Conservation (phyloP, 208 protist species). For the Acanthamoeba healyi region DNA sequence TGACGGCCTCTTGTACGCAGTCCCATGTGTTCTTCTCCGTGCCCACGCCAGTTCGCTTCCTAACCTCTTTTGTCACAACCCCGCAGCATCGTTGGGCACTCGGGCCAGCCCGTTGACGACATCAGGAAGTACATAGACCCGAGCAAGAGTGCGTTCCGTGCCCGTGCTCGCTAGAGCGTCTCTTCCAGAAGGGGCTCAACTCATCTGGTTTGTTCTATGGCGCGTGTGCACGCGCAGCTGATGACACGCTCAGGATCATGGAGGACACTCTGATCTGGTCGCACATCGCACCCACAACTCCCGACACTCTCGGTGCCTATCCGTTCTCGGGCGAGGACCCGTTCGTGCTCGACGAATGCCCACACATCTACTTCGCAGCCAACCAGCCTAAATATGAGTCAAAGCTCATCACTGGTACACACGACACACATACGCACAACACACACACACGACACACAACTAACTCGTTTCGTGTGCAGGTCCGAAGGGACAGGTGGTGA, state of each 20-base stretch:
- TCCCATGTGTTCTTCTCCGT: neutral
- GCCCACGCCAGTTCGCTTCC: neutral
- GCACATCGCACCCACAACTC: constrained; percentile 84
- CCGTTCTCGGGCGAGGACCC: constrained; percentile 83
- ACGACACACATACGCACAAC: neutral
- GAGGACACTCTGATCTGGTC: constrained; percentile 81
- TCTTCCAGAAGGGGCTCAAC: too few relatives aligned
- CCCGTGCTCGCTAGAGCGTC: neutral
- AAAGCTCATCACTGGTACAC: constrained; percentile 75
- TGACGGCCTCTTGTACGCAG: constrained; percentile 74
- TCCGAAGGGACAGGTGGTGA: constrained; percentile 74
- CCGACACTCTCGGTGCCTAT: constrained; percentile 80
- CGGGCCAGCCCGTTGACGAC: constrained; percentile 85
- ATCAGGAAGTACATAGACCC: constrained; percentile 77
- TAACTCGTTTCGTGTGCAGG: too few relatives aligned
- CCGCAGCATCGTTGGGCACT: constrained; percentile 80
- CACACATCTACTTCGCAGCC: constrained; percentile 84
- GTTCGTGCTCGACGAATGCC: constrained; percentile 84
- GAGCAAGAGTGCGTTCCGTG: neutral
- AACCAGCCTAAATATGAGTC: constrained; percentile 77
- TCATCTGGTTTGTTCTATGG: neutral
- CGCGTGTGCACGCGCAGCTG: neutral
- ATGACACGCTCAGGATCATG: constrained; percentile 73
- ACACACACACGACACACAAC: neutral
- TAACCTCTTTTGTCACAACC: neutral